Base-by-base conservation (phyloP, 1,284 basidiomycete species). In the Fomes fomentarius region DNA sequence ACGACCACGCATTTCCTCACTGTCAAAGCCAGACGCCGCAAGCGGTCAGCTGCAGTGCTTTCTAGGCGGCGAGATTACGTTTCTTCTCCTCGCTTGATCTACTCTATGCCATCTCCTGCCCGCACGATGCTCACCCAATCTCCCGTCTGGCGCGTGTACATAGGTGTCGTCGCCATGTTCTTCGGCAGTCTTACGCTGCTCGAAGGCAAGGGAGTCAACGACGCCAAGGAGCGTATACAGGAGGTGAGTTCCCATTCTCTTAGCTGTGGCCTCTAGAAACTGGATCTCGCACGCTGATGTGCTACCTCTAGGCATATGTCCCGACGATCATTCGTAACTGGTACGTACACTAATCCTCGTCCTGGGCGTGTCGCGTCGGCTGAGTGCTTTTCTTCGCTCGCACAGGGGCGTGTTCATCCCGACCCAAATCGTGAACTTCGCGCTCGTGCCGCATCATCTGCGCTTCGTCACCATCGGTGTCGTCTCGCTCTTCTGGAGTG, bases 401-500 rank as follows among this genome's bases (percentile, higher is more conserved):
- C 51, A 5, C 59, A 87, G 85, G 88, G 78, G 73, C 12, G 90
- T 93, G 9, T 94, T 90, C 68, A 79, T 87, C 41, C 93, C 93
- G 0, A 84, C 91, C 0, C 92, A 94, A 68, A 69, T 91, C 51
- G 74, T 93, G 75, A 95, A 95, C 74, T 94, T 94, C 65, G 75
- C 84, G 12, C 22, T 94, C 46, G 81, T 94, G 0, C 93, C 93
- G 0, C 81, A 80, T 4, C 92, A 94, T 64, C 76, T 93, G 50
- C 84, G 92, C n/a, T 85, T 94, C 56, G 77, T 89, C 8, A 77
- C 89, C 19, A 81, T 93, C 25, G 84, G 92, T 65, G 80, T 88
- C 14, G 91, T 95, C 49, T 89, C 87, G 55, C 76, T 95, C 49
- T 91, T 93, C 74, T 94, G 92, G 93, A 94, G 89, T 91, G 65